Evolutionary conservation across 441 rosid genomes (phyloP).

Genomic region (Pelargonium australe): DNA sequence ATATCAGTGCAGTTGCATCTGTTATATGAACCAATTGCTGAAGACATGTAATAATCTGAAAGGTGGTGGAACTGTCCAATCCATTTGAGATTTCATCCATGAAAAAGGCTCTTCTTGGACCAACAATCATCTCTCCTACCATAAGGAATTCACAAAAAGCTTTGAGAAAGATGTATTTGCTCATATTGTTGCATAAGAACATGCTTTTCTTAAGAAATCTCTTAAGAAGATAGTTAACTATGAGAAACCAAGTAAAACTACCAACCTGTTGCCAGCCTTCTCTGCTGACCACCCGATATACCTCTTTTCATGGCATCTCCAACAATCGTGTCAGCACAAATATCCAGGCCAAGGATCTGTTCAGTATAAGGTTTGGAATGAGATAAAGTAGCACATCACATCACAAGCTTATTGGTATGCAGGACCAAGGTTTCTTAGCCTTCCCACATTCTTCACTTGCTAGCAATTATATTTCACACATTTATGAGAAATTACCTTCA

Average conservation of each 20-base stretch:
- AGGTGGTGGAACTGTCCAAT: constrained; percentile 43
- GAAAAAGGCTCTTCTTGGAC: constrained; percentile 33
- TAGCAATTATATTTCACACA: background rate
- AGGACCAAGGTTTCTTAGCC: too few relatives aligned
- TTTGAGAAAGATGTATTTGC: too few relatives aligned
- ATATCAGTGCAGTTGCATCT: constrained; percentile 30
- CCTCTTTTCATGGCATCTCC: constrained; percentile 54
- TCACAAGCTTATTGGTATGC: too few relatives aligned
- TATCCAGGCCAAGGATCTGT: constrained; percentile 66
- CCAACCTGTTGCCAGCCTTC: constrained; percentile 48
- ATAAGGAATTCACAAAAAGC: background rate
- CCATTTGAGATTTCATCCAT: constrained; percentile 47
- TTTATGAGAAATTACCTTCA: constrained; percentile 40
- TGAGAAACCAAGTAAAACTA: too few relatives aligned
- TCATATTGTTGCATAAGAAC: too few relatives aligned
- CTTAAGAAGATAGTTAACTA: too few relatives aligned
- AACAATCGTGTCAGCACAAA: constrained; percentile 47
- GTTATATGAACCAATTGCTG: constrained; percentile 37
- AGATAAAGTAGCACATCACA: too few relatives aligned
- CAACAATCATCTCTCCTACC: constrained; percentile 44
- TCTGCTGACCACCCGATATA: constrained; percentile 69
- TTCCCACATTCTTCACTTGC: too few relatives aligned
- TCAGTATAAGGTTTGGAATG: too few relatives aligned
- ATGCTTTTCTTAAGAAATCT: too few relatives aligned
- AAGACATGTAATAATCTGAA: constrained; percentile 32